Base-by-base conservation (phyloP, 306 rosid genomes). In the Crotalaria pallida region DNA sequence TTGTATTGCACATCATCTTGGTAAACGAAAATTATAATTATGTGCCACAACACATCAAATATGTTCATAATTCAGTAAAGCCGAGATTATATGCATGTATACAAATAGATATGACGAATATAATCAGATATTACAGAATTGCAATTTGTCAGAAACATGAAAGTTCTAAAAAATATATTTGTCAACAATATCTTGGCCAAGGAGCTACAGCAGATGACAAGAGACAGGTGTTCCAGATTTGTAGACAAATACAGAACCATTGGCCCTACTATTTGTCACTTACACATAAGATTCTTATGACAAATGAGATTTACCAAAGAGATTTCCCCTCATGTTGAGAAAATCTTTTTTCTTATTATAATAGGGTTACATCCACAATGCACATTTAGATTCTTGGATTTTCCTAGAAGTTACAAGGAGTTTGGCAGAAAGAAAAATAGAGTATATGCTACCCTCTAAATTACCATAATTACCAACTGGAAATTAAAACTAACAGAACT, bases 281-380 rank as follows among this genome's bases (percentile, higher is more conserved):
- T 79, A 76, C 89, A 81, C 84, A 84, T 79, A 81, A 75, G 84
- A 84, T 77, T 76, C 83, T 79, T 79, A 79, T 73, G 74, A 72
- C 76, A 76, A 8, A 60, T 41, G 59, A 57, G 75, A 80, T 87
- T 61, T 79, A 71, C 84, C 84, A 65, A 47, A 62, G 79, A 65
- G 80, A 85, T 78, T 78, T 72, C 50, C 82, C 67, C 75, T 75
- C 75, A 57, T 66, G 68, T 63, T 74, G 70, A 74, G 84, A 76
- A 81, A 81, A 80, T 78, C 79, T 67, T 52, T 48, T 69, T 85
- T 66, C 85, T 89, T 89, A 89, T 91, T 84, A 76, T 65, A 73
- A 82, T 74, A 81, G 76, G 76, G 79, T 80, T 94, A 87, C 90
- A 84, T 83, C 80, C 83, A 73, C 86, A 87, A 88, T 82, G 83